These are phyloP conservation scores for Tulasnella sp. DNA, from an alignment of 768 basidiomycete species.

Conservation along the genomic window DNA sequence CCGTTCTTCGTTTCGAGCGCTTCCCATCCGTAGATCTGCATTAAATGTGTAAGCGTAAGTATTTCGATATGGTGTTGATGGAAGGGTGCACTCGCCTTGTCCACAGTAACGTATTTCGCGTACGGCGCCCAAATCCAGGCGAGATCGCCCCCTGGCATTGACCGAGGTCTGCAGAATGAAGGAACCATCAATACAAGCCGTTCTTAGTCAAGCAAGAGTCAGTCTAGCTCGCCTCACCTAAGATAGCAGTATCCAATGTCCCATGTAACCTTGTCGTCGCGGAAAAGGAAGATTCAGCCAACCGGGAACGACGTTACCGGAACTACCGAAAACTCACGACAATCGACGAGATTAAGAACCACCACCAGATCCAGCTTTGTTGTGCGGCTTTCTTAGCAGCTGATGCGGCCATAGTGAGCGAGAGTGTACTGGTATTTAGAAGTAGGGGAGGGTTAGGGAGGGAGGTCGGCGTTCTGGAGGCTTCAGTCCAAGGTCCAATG, in stretches of 20 bases:
- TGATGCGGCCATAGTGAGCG: background rate
- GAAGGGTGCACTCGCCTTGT: conserved; percentile 26
- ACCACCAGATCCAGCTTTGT: conserved; percentile 3
- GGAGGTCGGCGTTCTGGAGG: background rate
- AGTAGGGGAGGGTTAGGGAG: background rate
- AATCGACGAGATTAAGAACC: background rate
- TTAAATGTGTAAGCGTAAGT: conserved; percentile 7
- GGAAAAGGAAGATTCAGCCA: background rate
- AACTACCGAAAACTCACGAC: background rate
- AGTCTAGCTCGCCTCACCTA: conserved; percentile 35
- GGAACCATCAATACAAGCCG: background rate
- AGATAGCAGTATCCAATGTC: conserved; percentile 73
- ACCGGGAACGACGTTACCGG: background rate
- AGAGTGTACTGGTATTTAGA: too few species aligned
- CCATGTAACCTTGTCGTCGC: conserved; percentile 33
- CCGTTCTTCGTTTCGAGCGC: conserved; percentile 54
- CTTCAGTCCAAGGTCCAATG: background rate
- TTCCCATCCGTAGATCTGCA: conserved; percentile 60
- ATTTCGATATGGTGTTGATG: background rate
- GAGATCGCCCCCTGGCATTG: conserved; percentile 77
- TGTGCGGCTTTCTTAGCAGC: background rate
- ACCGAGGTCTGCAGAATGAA: conserved; percentile 49
- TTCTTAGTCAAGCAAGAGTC: conserved; percentile 15
- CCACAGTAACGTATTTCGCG: conserved; percentile 58
- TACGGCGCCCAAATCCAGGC: conserved; percentile 92